phyloP scores from a whole-genome alignment of 179 eudicot species.

The Amaranthus tricolor region DNA sequence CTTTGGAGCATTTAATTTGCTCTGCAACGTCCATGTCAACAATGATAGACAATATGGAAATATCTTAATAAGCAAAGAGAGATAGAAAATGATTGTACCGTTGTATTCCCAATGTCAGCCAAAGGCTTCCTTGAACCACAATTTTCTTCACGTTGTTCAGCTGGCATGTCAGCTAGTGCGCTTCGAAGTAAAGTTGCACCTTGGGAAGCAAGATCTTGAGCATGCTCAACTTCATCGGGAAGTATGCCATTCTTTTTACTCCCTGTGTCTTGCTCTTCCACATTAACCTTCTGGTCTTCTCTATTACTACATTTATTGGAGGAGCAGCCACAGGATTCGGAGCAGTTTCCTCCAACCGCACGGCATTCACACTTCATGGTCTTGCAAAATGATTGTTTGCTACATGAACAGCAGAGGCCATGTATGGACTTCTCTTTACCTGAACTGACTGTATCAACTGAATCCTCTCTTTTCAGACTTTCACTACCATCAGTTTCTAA shows the following conservation, averaged over 20 bases:
- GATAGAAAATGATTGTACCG: conserved; percentile 38
- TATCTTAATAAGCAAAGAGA: too few species aligned
- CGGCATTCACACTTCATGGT: conserved; percentile 79
- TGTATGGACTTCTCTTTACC: conserved; percentile 28
- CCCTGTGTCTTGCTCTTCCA: conserved; percentile 24
- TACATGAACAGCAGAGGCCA: conserved; percentile 67
- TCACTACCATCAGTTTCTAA: conserved; percentile 21
- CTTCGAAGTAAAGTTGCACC: conserved; percentile 76
- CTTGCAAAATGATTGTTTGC: conserved; percentile 67
- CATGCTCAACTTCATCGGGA: conserved; percentile 32
- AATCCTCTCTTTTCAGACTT: conserved; percentile 27
- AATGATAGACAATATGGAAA: not conserved
- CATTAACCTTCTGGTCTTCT: conserved; percentile 21
- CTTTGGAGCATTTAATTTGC: conserved; percentile 60
- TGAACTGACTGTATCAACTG: conserved; percentile 26
- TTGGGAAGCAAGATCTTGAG: conserved; percentile 56
- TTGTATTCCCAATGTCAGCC: conserved; percentile 80
- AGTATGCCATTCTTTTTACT: conserved; percentile 12
- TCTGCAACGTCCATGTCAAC: conserved; percentile 34
- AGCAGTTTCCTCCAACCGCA: conserved; percentile 53
- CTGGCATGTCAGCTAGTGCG: conserved; percentile 58
- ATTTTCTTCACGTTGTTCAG: conserved; percentile 35
- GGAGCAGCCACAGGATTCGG: conserved; percentile 57
- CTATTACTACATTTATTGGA: conserved; percentile 65
- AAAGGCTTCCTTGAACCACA: conserved; percentile 62